Percentiles rank a stretch among this genome's conserved stretches.
Evolutionary conservation across 2,329 filamentous ascomycete genomes (phyloP).

Genomic region (Dactylella cylindrospora): DNA sequence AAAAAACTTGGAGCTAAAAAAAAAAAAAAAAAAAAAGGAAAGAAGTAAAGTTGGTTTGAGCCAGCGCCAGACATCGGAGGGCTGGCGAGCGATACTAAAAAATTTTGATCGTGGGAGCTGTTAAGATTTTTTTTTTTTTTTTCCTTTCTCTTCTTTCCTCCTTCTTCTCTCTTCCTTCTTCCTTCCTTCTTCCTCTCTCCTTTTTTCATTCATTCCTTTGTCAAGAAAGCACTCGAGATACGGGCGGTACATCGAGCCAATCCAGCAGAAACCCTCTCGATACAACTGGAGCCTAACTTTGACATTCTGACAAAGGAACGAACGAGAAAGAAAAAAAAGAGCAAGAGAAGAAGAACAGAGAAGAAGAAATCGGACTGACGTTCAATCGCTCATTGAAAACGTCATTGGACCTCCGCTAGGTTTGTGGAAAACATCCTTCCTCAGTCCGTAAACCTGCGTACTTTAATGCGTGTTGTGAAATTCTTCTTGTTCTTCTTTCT

Average conservation of each 20-base stretch:
- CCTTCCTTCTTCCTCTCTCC: conserved; percentile 15
- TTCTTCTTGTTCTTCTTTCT: no score
- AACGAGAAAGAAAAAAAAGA: conserved; percentile 43
- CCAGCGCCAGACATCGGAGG: conserved; percentile 9
- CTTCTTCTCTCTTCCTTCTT: conserved; percentile 19
- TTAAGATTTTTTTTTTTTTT: conserved; percentile 17
- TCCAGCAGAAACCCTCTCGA: conserved; percentile 25
- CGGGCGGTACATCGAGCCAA: conserved; percentile 20
- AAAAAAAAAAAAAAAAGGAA: conserved; percentile 17
- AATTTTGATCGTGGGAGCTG: conserved; percentile 30
- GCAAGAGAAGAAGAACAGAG: conserved; percentile 29
- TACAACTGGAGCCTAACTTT: conserved; percentile 15
- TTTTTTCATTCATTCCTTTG: conserved; percentile 44
- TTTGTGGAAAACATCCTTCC: conserved; percentile 27
- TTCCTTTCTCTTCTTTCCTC: conserved; percentile 12
- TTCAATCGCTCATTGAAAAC: conserved; percentile 44
- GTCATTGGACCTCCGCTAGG: conserved; percentile 22
- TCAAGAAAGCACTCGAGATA: conserved; percentile 40
- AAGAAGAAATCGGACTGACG: conserved; percentile 36
- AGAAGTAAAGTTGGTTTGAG: conserved; percentile 21
- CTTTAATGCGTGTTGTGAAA: no score
- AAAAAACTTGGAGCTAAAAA: conserved; percentile 18
- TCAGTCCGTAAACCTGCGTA: no score
- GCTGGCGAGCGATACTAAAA: conserved; percentile 35
- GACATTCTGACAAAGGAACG: conserved; percentile 45